Base-by-base conservation (phyloP, 805 yeast species). In the Saturnispora silvae region DNA sequence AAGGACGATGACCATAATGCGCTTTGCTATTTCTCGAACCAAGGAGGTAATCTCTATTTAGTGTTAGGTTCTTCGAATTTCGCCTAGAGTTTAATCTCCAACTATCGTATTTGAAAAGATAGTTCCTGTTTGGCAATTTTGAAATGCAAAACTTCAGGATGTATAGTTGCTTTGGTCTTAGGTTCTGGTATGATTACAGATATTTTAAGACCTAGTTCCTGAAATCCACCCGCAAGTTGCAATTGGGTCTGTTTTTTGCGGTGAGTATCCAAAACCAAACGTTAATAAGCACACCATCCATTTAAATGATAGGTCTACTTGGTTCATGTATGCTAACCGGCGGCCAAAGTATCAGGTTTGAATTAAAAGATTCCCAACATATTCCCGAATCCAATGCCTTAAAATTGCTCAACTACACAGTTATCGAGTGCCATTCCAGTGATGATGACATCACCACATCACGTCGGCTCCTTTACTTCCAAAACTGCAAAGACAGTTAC, bases 141-240 rank as follows among this genome's bases (percentile, higher is more conserved):
- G 29, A 53, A 67, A 27, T 47, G 52, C 42, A 35, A 60, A 39
- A 37, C 44, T n/a, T 40, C 57, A 14, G 48, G 53, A 4, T 61
- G 54, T 32, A 57, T 78, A 13, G 63, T 64, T 23, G 44, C 77
- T 3, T 45, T 76, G 31, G 77, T 72, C 13, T 71, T 69, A 50
- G 81, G 81, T 40, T 69, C 72, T 74, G 81, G 80, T 15, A 64
- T 72, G 44, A 62, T 63, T 5, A 65, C 77, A 4, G 74, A 69
- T 20, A 51, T 72, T 20, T 72, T 56, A 68, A 46, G 47, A 52
- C 37, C 56, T 73, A 45, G 60, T 67, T 20, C 70, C 77, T 14
- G 46, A 54, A 16, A 46, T 75, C 20, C 61, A 60, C 44, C 61
- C 75, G 2, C 63, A 62, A 40, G 57, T 68, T 31, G 79, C 77